Base-by-base conservation (phyloP, 352 stramenopile species). In the Globisporangium nagaii region DNA sequence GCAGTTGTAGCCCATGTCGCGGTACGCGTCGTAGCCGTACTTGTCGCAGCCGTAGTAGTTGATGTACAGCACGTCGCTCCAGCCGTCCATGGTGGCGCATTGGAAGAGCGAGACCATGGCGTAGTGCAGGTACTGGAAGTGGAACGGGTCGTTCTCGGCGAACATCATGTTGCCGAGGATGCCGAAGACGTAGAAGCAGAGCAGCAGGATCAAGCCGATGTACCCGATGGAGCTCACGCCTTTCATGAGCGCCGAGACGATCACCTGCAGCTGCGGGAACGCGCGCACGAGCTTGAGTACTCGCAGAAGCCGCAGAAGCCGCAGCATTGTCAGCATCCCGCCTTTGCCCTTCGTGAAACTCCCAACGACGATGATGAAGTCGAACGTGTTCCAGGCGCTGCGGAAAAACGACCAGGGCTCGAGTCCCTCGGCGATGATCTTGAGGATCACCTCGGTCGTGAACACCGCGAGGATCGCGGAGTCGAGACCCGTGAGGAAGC, bases 131-230 rank as follows among this genome's bases (percentile, higher is more conserved):
- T 88, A 77, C 51, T 89, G 70, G 49, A 96, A 96, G 61, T 96
- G 81, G 58, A 88, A 94, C 13, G 88, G 88, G 45, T 97, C 88
- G 53, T 96, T 96, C 7, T 60, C 58, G 0, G 76, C 63, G 52
- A 97, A 97, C 6, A 97, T 57, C 68, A 95, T 90, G 65, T 97
- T 96, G 56, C 88, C 89, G 15, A 96, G 68, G 49, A 96, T 94
- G 24, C 85, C 86, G 44, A 95, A 97, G 1, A 97, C 75, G 71
- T 96, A 97, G 55, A 96, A 96, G 32, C 88, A 86, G 37, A 97
- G 63, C 15, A 96, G 45, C 36, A 97, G 58, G 54, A 97, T 93
- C n/a, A 96, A 32, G 0, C 75, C 79, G 45, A 97, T 95, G 78
- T 96, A 97, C 4, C 75, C 79, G 57, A 96, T 96, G 8, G 80